Evolutionary conservation across 2,329 filamentous ascomycete genomes (phyloP), one percentile per base, ranked within the genome.

Genomic region (Fusarium musae): DNA sequence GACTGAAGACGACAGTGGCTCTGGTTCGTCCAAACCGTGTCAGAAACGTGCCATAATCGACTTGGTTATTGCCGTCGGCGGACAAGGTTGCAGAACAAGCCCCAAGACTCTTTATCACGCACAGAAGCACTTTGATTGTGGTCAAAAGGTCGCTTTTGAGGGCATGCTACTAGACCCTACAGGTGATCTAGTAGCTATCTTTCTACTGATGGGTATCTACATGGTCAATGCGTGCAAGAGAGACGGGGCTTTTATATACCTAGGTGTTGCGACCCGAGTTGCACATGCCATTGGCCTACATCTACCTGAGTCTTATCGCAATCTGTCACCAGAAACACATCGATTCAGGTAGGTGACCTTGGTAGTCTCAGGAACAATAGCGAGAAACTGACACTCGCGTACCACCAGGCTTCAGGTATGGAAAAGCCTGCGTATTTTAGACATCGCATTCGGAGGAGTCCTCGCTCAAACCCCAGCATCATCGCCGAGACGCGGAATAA

Each of bases 21-120:
- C 42, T 50, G 6, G 4, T 7, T 1, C 13, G 1, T 23, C 23
- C 1, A 8, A 28, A 11, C 1, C 19, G 1, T 13, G 10, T 2
- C 42, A 50, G 15, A 59, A 50, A 23, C 10, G 32, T 0, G 56
- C 56, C 0, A 50, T 59, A 2, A 50, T 59, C 19, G 56, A 59
- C 19, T 23, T 59, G 11, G 42, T 26, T 12, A 59, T 59, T 15
- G 56, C 56, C 0, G 34, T 59, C 3, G 56, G 56, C 4, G 56
- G 56, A 1, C 56, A 59, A 17, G 56, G 56, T 4, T 59, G 56
- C 4, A 59, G 30, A 23, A 50, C 42, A 0, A 59, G 42, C 1
- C 15, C 42, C 0, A 59, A 37, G 19, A 59, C 42, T 19, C 42
- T 59, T 0, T 50, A 59, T 19, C 56, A 59, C 2, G 56, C 56